Conservation (phyloP, 352 stramenopile species). For the Phytopythium vexans region DNA sequence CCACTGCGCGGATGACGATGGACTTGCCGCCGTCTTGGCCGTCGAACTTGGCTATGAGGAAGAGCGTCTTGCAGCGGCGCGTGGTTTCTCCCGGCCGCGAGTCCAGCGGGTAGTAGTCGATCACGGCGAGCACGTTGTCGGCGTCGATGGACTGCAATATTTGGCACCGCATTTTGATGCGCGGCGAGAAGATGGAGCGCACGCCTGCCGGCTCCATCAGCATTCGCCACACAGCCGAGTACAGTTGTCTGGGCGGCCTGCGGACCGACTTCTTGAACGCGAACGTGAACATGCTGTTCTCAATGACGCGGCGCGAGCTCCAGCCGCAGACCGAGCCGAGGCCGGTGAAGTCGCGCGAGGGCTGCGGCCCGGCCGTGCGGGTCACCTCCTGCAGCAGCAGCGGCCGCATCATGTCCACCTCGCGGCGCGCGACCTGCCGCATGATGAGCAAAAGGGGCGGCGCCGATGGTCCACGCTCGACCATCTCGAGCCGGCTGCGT, state of each 20-base stretch:
- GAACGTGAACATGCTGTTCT: conserved; percentile 2
- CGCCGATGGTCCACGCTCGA: not conserved
- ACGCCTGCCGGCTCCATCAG: not conserved
- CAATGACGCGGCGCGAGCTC: not conserved
- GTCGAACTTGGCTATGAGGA: conserved; percentile 4
- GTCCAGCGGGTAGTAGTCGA: conserved; percentile 4
- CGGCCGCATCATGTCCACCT: not conserved
- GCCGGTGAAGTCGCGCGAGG: not conserved
- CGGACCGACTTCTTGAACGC: not conserved
- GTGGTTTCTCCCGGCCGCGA: not conserved
- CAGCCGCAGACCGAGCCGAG: conserved; percentile 2
- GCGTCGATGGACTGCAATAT: conserved; percentile 6
- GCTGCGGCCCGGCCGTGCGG: not conserved
- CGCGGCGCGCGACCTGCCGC: not conserved
- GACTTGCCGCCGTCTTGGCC: conserved; percentile 9
- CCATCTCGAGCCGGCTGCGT: not conserved
- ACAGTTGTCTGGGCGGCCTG: not conserved
- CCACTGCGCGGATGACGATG: conserved; percentile 36
- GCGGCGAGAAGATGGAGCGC: not conserved
- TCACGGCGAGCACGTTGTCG: conserved; percentile 6
- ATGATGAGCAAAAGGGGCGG: not conserved
- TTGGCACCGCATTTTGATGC: not conserved
- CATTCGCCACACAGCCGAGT: not conserved
- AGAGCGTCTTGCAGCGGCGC: conserved; percentile 4
- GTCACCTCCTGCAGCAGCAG: not conserved